Evolutionary conservation across 73 alveolate genomes (phyloP).

Genomic region (Urostyla sp.): DNA sequence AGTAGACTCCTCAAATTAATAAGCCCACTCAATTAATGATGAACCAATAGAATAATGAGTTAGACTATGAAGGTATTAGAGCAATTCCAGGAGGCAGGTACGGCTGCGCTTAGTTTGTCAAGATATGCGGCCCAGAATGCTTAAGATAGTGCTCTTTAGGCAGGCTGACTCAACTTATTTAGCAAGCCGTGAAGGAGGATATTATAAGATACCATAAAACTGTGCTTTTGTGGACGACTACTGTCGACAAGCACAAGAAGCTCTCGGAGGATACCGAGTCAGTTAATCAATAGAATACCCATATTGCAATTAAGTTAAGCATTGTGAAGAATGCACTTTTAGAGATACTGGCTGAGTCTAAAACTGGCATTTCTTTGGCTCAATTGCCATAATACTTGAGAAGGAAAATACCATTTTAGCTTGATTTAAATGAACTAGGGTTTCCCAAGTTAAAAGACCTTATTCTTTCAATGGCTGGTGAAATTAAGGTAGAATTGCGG

Average conservation of each 20-base stretch:
- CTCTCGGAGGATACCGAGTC: neutral
- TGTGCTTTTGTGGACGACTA: conserved; percentile 57
- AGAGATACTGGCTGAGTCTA: conserved; percentile 62
- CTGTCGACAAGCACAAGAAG: conserved; percentile 46
- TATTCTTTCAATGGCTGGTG: conserved; percentile 64
- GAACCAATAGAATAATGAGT: neutral
- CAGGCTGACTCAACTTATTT: conserved; percentile 72
- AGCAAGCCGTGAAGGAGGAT: conserved; percentile 72
- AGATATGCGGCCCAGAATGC: conserved; percentile 71
- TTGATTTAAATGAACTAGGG: conserved; percentile 66
- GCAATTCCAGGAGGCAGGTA: conserved; percentile 89
- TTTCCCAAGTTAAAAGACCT: conserved; percentile 77
- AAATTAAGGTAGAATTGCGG: conserved; percentile 60
- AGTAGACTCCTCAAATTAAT: conserved; percentile 1
- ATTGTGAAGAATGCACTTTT: conserved; percentile 62
- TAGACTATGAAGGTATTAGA: conserved; percentile 65
- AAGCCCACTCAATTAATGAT: neutral
- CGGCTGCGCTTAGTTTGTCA: conserved; percentile 83
- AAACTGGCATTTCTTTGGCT: conserved; percentile 70
- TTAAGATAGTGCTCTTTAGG: conserved; percentile 70
- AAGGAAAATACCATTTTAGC: conserved; percentile 65
- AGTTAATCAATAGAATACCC: conserved; percentile 40
- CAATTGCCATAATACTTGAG: conserved; percentile 67
- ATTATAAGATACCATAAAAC: conserved; percentile 73
- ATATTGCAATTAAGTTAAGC: conserved; percentile 51